Base-by-base conservation (phyloP, 352 stramenopile genomes). In the Pythium plurisporium region DNA sequence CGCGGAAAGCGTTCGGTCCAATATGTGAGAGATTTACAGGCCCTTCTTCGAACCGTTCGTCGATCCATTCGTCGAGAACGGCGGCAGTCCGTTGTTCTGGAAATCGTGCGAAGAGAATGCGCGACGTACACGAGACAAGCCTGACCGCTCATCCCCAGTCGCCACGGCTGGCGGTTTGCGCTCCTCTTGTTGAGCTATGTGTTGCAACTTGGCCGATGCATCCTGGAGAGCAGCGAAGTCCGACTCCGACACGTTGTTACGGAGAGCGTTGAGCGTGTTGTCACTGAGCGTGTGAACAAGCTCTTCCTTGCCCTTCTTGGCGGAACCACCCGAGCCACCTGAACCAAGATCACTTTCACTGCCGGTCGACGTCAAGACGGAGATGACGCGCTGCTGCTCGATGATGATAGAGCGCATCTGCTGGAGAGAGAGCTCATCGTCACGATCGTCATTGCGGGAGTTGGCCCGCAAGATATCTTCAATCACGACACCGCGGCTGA, bases 401-500 rank as follows among this genome's bases (percentile, higher is more conserved):
- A 78, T 62, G 55, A 78, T 78, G 53, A 78, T 78, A 14, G 65
- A 70, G 14, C 68, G 68, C 70, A 78, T 75, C 26, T 78, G 66
- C 31, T 71, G 59, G 9, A 78, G 42, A 12, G 70, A 73, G 11
- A 78, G 44, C n/a, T 78, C 70, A 40, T 78, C 70, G 42, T 78
- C 70, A 23, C 55, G 52, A 27, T 78, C 70, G n/a, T 78, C 55
- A 44, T 68, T 55, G 40, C 61, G 59, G 25, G 70, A 78, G 44
- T 75, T 78, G 27, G 70, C 57, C 5, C 70, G 66, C 20, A 98
- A 67, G 61, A 98, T 97, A 69, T 98, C 92, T 63, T 95, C 91
- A 8, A 98, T 94, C 22, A 97, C 93, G 25, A 98, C 90, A 60
- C 95, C 91, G 22, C 81, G 74, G n/a, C 84, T 96, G 15, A 98